phyloP scores from a whole-genome alignment of 257 asterid species.

The Verbena officinalis region DNA sequence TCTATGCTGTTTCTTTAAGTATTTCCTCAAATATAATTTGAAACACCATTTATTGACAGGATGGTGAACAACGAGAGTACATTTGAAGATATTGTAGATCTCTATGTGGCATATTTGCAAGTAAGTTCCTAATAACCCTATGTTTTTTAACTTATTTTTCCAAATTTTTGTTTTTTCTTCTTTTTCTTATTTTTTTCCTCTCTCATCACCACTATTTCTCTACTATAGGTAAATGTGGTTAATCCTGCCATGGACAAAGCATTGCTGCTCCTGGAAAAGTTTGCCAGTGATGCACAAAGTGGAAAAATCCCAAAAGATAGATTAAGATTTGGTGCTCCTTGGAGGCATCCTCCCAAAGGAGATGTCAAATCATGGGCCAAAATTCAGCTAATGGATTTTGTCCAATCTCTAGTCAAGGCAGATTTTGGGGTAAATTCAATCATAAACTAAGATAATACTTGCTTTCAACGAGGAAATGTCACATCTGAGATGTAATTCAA shows the following conservation, averaged over 20 bases:
- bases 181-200: not conserved
- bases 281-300: constrained; percentile 67
- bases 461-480: constrained; percentile 22
- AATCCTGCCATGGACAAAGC: constrained; percentile 96
- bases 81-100: constrained; percentile 85
- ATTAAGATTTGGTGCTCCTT: constrained; percentile 86
- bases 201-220: constrained; percentile 15
- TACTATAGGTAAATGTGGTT: constrained; percentile 72
- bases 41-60: constrained; percentile 46
- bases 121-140: constrained; percentile 48
- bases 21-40: constrained; percentile 28
- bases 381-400: constrained; percentile 90
- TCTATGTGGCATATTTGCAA: constrained; percentile 86
- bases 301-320: constrained; percentile 70
- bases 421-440: constrained; percentile 76
- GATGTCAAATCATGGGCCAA: constrained; percentile 73
- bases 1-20: not conserved
- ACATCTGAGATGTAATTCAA: constrained; percentile 12
- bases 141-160: constrained; percentile 3
- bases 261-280: constrained; percentile 62
- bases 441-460: constrained; percentile 14
- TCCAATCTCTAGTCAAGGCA: constrained; percentile 75
- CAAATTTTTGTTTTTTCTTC: not conserved
- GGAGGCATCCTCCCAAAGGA: constrained; percentile 83
- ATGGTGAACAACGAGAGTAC: constrained; percentile 54